These are phyloP conservation scores for Phaeophleospora eucalypticola DNA, from an alignment of 2,329 filamentous ascomycete species.

Conservation along the genomic window DNA sequence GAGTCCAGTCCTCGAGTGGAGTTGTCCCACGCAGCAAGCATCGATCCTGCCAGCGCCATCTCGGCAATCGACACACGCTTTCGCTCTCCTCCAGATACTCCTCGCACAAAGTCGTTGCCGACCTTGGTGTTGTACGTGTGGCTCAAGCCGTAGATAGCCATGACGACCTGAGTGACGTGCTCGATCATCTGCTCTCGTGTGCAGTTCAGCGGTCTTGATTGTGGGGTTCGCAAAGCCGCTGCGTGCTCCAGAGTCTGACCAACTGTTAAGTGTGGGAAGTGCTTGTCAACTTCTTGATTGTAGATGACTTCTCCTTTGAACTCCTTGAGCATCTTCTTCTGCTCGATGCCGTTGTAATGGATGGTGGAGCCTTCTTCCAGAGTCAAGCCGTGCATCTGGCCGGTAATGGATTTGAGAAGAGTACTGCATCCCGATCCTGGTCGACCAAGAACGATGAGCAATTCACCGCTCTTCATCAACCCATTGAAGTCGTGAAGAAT, in stretches of 20 bases:
- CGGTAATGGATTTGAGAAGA: slow-evolving; percentile 58
- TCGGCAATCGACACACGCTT: slow-evolving; percentile 61
- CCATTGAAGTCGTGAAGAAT: slow-evolving; percentile 55
- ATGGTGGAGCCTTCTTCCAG: slow-evolving; percentile 50
- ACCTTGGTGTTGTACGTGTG: slow-evolving; percentile 56
- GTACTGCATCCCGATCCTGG: slow-evolving; percentile 61
- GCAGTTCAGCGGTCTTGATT: slow-evolving; percentile 34
- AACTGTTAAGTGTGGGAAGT: slow-evolving; percentile 56
- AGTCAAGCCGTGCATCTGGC: slow-evolving; percentile 56
- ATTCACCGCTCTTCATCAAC: slow-evolving; percentile 48
- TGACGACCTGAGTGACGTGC: slow-evolving; percentile 48
- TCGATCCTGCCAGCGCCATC: slow-evolving; percentile 39
- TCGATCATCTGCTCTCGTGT: slow-evolving; percentile 43
- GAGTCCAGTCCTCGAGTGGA: slow-evolving; percentile 51
- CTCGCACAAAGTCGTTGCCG: slow-evolving; percentile 57
- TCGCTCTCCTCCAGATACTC: slow-evolving; percentile 51
- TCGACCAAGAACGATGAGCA: slow-evolving; percentile 45
- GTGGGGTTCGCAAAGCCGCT: slow-evolving; percentile 49
- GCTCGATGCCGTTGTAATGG: slow-evolving; percentile 57
- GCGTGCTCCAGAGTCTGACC: slow-evolving; percentile 56
- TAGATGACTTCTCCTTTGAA: slow-evolving; percentile 47
- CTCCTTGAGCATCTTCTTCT: slow-evolving; percentile 42
- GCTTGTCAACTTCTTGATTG: slow-evolving; percentile 47
- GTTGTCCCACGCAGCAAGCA: slow-evolving; percentile 45
- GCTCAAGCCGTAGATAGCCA: slow-evolving; percentile 51